Conservation (phyloP, 2,329 filamentous ascomycete genomes). For the Aspergillus sp. region DNA sequence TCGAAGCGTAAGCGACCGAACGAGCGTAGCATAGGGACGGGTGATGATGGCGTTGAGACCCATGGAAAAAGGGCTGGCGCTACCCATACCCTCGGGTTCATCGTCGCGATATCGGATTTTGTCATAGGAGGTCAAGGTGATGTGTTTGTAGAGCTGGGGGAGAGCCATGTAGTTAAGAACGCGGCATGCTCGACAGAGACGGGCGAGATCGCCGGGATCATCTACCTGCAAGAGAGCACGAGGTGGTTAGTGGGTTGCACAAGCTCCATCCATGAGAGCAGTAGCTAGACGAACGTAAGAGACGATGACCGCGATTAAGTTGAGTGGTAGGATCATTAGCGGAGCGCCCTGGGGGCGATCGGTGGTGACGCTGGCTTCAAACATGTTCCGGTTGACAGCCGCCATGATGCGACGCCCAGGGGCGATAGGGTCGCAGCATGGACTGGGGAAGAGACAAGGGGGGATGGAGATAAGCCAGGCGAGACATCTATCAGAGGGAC, state of each 20-base stretch:
- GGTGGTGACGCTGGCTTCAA: constrained; percentile 37
- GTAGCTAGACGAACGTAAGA: constrained; percentile 48
- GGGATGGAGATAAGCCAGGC: constrained; percentile 10
- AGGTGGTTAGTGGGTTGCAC: background rate
- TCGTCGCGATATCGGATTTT: constrained; percentile 61
- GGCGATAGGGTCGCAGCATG: constrained; percentile 29
- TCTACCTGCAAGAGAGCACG: constrained; percentile 51
- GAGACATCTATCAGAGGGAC: background rate
- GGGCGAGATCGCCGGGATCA: constrained; percentile 59
- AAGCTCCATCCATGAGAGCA: background rate
- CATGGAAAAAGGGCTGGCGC: constrained; percentile 64
- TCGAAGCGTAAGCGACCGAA: constrained; percentile 54
- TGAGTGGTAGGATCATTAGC: constrained; percentile 54
- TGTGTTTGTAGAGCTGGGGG: constrained; percentile 60
- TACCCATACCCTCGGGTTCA: constrained; percentile 61
- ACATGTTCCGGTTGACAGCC: constrained; percentile 46
- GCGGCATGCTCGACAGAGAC: constrained; percentile 61
- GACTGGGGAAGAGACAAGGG: constrained; percentile 20
- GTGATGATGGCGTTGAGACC: constrained; percentile 64
- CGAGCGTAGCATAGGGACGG: constrained; percentile 54
- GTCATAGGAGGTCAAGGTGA: constrained; percentile 60
- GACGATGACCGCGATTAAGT: constrained; percentile 60
- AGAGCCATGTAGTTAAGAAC: constrained; percentile 66
- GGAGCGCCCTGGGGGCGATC: constrained; percentile 33
- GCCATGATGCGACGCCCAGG: constrained; percentile 41